These are phyloP conservation scores for Polygonum maritimum DNA, from an alignment of 148 eudicot species.

Conservation along the genomic window DNA sequence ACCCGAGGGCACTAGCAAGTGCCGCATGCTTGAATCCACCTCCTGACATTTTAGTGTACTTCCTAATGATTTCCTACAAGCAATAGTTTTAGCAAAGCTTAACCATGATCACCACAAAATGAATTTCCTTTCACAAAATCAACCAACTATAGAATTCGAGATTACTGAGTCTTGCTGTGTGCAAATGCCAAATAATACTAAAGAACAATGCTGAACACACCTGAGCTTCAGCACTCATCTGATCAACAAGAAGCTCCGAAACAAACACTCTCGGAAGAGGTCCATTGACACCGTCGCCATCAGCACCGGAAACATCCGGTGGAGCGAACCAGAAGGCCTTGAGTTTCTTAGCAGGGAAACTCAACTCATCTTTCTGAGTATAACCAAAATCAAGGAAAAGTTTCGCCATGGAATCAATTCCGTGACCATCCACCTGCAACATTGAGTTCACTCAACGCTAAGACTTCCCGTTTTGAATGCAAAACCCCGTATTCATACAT, in stretches of 20 bases:
- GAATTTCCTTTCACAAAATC: neutral
- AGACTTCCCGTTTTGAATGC: neutral
- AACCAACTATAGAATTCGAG: neutral
- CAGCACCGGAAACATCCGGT: constrained; percentile 30
- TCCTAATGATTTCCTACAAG: constrained; percentile 67
- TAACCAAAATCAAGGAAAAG: constrained; percentile 82
- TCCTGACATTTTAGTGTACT: constrained; percentile 59
- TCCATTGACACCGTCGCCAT: constrained; percentile 61
- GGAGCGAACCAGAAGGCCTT: constrained; percentile 96
- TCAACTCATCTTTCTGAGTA: constrained; percentile 61
- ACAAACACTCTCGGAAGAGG: constrained; percentile 91
- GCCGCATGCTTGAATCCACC: constrained; percentile 59
- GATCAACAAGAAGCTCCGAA: constrained; percentile 95
- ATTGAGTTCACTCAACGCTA: neutral
- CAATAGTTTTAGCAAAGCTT: neutral
- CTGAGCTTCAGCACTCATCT: constrained; percentile 83
- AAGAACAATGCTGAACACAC: constrained; percentile 18
- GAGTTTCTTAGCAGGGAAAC: constrained; percentile 86
- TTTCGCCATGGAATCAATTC: constrained; percentile 79
- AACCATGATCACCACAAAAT: neutral
- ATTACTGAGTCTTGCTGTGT: no score
- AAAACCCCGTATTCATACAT: neutral
- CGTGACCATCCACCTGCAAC: constrained; percentile 65
- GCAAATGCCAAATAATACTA: neutral
- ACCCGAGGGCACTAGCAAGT: constrained; percentile 76